These are phyloP conservation scores for Metschnikowia hibisci DNA, from an alignment of 805 yeast species.

Conservation along the genomic window DNA sequence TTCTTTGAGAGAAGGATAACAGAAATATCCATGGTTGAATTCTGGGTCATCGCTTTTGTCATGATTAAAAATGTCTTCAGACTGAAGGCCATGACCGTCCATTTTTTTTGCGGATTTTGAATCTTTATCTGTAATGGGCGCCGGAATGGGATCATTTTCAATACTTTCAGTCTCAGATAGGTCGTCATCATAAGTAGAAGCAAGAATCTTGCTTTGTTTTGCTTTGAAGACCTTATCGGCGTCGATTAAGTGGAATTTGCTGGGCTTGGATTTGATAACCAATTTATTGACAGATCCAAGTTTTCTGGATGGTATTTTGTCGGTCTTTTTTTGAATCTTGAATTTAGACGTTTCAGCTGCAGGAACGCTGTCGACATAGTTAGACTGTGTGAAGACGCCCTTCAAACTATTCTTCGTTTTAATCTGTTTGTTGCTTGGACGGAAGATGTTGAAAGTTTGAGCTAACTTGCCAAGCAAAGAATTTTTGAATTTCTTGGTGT, in stretches of 20 bases:
- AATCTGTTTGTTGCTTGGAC: conserved; percentile 17
- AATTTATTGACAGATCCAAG: conserved; percentile 31
- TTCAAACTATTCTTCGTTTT: conserved; percentile 13
- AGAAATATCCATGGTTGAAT: conserved; percentile 55
- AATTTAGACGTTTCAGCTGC: neutral
- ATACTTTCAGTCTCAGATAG: conserved; percentile 1
- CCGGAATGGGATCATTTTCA: neutral
- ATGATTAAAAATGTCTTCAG: conserved; percentile 8
- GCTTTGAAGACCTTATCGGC: conserved; percentile 37
- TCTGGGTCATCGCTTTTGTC: conserved; percentile 13
- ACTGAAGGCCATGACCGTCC: neutral
- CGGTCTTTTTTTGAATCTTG: neutral
- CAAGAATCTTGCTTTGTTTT: conserved; percentile 17
- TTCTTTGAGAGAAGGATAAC: conserved; percentile 58
- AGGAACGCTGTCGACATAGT: conserved; percentile 16
- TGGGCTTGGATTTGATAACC: conserved; percentile 38
- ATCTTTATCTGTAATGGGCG: conserved; percentile 17
- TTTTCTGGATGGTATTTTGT: neutral
- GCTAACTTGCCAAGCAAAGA: conserved; percentile 32
- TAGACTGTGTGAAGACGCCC: conserved; percentile 32
- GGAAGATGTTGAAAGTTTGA: conserved; percentile 31
- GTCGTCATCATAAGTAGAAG: conserved; percentile 2
- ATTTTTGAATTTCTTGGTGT: conserved; percentile 17
- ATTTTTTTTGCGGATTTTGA: conserved; percentile 22
- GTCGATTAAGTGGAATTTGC: conserved; percentile 39